phyloP scores from a whole-genome alignment of 805 yeast genomes.

The Saccharomycopsis sp. region DNA sequence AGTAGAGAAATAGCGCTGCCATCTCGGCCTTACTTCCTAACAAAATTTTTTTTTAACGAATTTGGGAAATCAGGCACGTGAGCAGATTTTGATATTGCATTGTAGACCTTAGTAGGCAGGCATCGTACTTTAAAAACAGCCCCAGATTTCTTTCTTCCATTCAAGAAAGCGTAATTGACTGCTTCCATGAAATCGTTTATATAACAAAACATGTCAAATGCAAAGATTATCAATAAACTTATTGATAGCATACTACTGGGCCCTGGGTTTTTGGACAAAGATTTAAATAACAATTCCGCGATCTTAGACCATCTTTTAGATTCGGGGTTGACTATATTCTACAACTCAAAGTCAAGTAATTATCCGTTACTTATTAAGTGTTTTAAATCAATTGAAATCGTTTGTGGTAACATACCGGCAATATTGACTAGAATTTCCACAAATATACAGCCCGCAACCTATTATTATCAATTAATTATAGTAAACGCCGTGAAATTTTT shows the following conservation, averaged over 20 bases:
- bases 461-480: slow-evolving; percentile 5
- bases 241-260: slow-evolving; percentile 11
- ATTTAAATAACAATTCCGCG: slow-evolving; percentile 10
- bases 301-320: slow-evolving; percentile 17
- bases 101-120: too few relatives aligned
- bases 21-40: too few relatives aligned
- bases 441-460: not conserved
- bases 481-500: slow-evolving; percentile 6
- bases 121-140: too few relatives aligned
- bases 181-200: too few relatives aligned
- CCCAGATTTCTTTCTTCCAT: too few relatives aligned
- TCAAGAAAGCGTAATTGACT: too few relatives aligned
- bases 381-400: slow-evolving; percentile 9
- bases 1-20: too few relatives aligned
- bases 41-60: too few relatives aligned
- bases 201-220: not conserved
- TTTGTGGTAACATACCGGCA: slow-evolving; percentile 12
- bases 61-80: too few relatives aligned
- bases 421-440: not conserved
- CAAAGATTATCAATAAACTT: slow-evolving; percentile 11
- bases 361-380: slow-evolving; percentile 7
- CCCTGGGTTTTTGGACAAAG: slow-evolving; percentile 10
- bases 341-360: slow-evolving; percentile 1
- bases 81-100: too few relatives aligned
- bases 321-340: slow-evolving; percentile 9